Evolutionary conservation across 306 rosid genomes (phyloP), one percentile per base, ranked within the genome.

Genomic region (Leucaena leucocephala): DNA sequence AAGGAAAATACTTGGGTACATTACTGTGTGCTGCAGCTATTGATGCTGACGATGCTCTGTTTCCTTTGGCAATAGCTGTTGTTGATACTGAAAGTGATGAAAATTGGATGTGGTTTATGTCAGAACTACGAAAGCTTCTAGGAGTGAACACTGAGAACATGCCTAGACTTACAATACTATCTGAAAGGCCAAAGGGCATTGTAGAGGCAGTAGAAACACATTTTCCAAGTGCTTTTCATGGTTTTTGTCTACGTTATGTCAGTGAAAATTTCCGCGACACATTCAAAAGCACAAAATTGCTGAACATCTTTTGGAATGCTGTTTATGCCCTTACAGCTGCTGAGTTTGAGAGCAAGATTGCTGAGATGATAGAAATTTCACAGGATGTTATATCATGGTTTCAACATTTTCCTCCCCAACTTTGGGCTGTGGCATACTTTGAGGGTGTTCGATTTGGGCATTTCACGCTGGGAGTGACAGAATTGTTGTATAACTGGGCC

Each of bases 91-190:
- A 94, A 83, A 90, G 94, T 72, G 97, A 92, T 27, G 98, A 94
- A 76, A 94, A 89, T 82, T 94, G 98, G 98, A 92, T 94, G 97
- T 94, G 98, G 98, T 94, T 94, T 84, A 92, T 94, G 94, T 94
- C 98, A 55, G 97, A 94, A 82, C 76, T 94, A 79, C 89, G 98
- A 10, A 94, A 92, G 89, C 97, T 94, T 87, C 89, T 94, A 35
- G 55, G 55, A 27, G 27, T 27, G 27, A 27, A 27, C 27, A 27
- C 27, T 27, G 27, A 27, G 27, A 27, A 27, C 27, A 27, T 27
- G 27, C 27, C 27, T 27, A 27, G 27, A 27, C 27, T 27, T 27
- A 27, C 27, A 27, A 27, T 27, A 27, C 27, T 27, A 27, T 27
- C 27, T 27, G 27, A 27, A 27, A 27, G 27, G 27, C 27, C 0